Conservation (phyloP, 495 filamentous ascomycete genomes). For the Neurospora hispaniola region DNA sequence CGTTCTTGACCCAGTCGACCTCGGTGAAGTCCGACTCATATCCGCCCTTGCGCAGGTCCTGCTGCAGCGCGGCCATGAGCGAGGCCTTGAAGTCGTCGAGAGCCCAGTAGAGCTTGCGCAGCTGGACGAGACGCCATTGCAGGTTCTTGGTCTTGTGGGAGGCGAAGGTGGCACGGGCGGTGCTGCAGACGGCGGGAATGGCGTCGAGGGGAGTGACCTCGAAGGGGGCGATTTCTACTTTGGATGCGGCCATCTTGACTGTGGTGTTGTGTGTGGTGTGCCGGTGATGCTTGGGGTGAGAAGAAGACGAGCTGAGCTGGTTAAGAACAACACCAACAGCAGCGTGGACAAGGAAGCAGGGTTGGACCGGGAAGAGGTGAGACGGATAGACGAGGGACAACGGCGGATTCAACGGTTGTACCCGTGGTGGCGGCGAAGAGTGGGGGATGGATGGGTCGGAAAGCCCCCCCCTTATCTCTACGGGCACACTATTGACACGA, state of each 20-base stretch:
- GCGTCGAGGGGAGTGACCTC: conserved; percentile 54
- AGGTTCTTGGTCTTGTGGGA: conserved; percentile 72
- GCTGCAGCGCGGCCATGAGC: conserved; percentile 56
- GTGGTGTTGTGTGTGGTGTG: background rate
- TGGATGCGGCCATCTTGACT: conserved; percentile 20
- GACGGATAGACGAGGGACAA: background rate
- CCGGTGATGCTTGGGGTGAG: background rate
- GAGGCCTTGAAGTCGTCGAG: conserved; percentile 63
- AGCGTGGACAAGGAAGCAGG: background rate
- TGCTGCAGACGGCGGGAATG: conserved; percentile 50
- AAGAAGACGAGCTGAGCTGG: background rate
- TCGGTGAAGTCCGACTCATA: conserved; percentile 66
- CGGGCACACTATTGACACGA: background rate
- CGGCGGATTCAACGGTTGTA: background rate
- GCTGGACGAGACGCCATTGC: conserved; percentile 71
- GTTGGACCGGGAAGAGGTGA: background rate
- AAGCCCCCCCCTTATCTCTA: background rate
- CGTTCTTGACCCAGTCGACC: conserved; percentile 60
- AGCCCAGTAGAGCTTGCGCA: conserved; percentile 90
- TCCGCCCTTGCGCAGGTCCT: conserved; percentile 62
- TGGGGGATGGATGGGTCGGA: background rate
- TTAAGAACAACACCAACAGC: background rate
- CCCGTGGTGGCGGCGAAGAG: background rate
- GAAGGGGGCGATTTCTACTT: conserved; percentile 43
- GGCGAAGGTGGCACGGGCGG: conserved; percentile 52